A percentile compares a stretch with the other conserved stretches of the same genome.
Evolutionary conservation across 352 stramenopile genomes (phyloP).

Genomic region (Pythium grandisporangium): DNA sequence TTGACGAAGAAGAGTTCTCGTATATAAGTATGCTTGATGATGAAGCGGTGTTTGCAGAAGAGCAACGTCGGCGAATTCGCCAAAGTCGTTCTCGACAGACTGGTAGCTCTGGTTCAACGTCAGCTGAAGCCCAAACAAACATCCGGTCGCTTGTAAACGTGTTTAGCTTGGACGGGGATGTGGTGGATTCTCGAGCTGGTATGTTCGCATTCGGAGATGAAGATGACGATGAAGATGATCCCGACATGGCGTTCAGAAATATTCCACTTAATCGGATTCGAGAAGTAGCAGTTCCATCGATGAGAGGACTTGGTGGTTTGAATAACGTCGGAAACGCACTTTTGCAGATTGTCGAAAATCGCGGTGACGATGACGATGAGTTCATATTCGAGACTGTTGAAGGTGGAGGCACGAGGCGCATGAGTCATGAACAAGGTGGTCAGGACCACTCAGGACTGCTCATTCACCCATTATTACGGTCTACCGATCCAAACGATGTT

Average conservation of each 20-base stretch:
- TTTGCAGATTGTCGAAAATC: conserved; percentile 9
- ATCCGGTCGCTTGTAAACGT: conserved; percentile 19
- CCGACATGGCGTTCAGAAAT: conserved; percentile 15
- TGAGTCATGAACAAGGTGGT: not conserved
- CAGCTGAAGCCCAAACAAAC: no score
- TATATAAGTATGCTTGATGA: conserved; percentile 72
- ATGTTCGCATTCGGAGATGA: conserved; percentile 19
- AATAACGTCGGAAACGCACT: conserved; percentile 6
- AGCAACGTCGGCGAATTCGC: conserved; percentile 35
- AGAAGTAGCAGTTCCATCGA: not conserved
- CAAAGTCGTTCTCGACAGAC: conserved; percentile 9
- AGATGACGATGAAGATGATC: conserved; percentile 22
- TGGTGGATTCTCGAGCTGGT: conserved; percentile 2
- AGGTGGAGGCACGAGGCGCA: not conserved
- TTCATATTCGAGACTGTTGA: conserved; percentile 21
- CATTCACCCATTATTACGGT: conserved; percentile 9
- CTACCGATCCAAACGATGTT: not conserved
- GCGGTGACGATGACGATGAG: conserved; percentile 5
- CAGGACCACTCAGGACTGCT: not conserved
- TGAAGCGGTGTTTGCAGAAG: conserved; percentile 42
- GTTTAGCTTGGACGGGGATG: conserved; percentile 14
- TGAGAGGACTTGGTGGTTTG: no score
- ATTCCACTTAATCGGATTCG: not conserved
- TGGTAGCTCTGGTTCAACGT: not conserved
- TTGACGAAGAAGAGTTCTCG: conserved; percentile 79